Evolutionary conservation across 163 green algal species (phyloP).

Genomic region (Coccomyxa subellipsoidea): DNA sequence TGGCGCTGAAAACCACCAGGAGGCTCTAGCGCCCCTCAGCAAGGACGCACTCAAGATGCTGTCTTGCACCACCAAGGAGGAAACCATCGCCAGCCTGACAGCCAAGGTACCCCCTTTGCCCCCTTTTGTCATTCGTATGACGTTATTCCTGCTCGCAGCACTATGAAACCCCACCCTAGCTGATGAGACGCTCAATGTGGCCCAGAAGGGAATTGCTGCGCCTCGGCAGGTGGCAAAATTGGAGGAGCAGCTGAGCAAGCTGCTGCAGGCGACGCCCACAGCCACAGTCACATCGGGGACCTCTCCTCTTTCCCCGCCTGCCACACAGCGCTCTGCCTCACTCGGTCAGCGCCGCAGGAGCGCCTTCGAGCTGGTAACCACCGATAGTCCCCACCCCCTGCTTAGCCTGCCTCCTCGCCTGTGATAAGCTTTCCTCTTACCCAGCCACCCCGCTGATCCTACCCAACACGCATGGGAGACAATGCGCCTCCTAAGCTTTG

Average conservation of each 20-base stretch:
- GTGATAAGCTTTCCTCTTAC: no score
- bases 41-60: neutral
- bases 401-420: no score
- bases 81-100: neutral
- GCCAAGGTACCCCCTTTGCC: neutral
- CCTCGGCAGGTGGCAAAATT: neutral
- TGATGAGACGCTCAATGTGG: no score
- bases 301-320: neutral
- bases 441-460: no score
- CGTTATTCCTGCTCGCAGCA: no score
- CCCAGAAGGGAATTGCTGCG: neutral
- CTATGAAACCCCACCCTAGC: no score
- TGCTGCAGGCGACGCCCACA: neutral
- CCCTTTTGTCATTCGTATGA: neutral
- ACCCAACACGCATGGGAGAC: no score
- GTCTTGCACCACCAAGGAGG: neutral
- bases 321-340: neutral
- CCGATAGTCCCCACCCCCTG: neutral
- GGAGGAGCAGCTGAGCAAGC: slow-evolving; percentile 9
- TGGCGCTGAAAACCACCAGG: neutral
- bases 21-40: neutral
- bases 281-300: neutral
- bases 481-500: no score
- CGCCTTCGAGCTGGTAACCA: neutral
- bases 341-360: neutral